Evolutionary conservation across 2,329 filamentous ascomycete species (phyloP).

Genomic region (Alternaria consortialis): DNA sequence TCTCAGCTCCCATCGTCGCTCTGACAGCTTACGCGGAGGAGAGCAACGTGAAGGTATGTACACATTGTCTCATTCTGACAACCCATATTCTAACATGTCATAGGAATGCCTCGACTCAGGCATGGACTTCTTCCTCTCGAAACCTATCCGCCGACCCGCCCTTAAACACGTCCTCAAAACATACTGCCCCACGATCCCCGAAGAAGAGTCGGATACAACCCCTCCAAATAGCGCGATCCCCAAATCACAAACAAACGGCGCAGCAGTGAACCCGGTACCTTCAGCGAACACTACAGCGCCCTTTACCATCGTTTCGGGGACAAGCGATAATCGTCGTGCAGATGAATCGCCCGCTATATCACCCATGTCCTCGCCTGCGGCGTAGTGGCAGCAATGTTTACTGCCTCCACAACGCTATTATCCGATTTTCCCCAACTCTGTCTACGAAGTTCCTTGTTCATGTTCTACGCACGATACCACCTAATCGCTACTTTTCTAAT

Average conservation of each 20-base stretch:
- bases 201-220: slow-evolving; percentile 62
- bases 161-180: slow-evolving; percentile 85
- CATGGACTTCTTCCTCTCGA: slow-evolving; percentile 87
- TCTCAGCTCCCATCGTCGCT: slow-evolving; percentile 86
- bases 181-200: slow-evolving; percentile 80
- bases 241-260: slow-evolving; percentile 19
- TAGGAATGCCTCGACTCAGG: slow-evolving; percentile 76
- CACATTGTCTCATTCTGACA: neutral
- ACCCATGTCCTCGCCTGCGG: slow-evolving; percentile 21
- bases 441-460: slow-evolving; percentile 1
- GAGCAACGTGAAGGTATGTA: slow-evolving; percentile 82
- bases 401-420: neutral
- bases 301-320: slow-evolving; percentile 15
- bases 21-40: slow-evolving; percentile 91
- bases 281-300: slow-evolving; percentile 10
- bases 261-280: slow-evolving; percentile 1
- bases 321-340: slow-evolving; percentile 1
- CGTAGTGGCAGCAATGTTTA: neutral
- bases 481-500: slow-evolving; percentile 7
- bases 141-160: slow-evolving; percentile 80
- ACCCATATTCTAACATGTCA: slow-evolving; percentile 15
- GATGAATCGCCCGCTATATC: slow-evolving; percentile 24
- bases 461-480: slow-evolving; percentile 2
- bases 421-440: neutral
- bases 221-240: slow-evolving; percentile 15